These are phyloP conservation scores for Flaveria robusta DNA, from an alignment of 129 eudicot genomes.

Conservation along the genomic window DNA sequence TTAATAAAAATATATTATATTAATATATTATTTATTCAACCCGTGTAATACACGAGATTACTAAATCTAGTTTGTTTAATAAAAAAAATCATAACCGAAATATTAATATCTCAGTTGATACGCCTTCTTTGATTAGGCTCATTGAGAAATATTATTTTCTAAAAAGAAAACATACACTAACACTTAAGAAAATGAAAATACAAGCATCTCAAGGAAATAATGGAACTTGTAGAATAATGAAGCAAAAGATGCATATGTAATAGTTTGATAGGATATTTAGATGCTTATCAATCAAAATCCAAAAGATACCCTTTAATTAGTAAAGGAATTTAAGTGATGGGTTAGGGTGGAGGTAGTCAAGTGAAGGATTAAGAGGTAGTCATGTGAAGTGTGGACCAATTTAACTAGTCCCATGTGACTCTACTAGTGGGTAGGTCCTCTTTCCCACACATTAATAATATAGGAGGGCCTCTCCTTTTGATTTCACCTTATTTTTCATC, in stretches of 20 bases:
- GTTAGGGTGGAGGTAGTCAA: conserved; percentile 24
- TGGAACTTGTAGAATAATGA: background rate
- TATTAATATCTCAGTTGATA: background rate
- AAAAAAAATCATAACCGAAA: background rate
- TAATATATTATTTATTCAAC: too few relatives aligned
- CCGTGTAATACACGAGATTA: too few relatives aligned
- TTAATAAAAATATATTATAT: too few relatives aligned
- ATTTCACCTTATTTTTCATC: conserved; percentile 16
- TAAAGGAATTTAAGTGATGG: conserved; percentile 20
- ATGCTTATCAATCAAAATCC: conserved; percentile 12
- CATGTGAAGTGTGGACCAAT: conserved; percentile 40
- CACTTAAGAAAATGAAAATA: background rate
- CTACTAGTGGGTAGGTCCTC: conserved; percentile 32
- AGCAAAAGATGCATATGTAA: background rate
- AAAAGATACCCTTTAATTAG: conserved; percentile 13
- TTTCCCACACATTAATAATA: conserved; percentile 27
- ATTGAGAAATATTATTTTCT: background rate
- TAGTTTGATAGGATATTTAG: conserved; percentile 3
- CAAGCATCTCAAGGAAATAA: background rate
- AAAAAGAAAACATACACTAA: background rate
- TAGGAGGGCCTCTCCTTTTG: conserved; percentile 26
- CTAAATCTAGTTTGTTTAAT: too few relatives aligned
- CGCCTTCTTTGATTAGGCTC: too few relatives aligned
- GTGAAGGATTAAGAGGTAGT: conserved; percentile 27
- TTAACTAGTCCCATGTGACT: conserved; percentile 34